Conservation (phyloP, 2,329 filamentous ascomycete genomes). For the Coniochaeta sp. region DNA sequence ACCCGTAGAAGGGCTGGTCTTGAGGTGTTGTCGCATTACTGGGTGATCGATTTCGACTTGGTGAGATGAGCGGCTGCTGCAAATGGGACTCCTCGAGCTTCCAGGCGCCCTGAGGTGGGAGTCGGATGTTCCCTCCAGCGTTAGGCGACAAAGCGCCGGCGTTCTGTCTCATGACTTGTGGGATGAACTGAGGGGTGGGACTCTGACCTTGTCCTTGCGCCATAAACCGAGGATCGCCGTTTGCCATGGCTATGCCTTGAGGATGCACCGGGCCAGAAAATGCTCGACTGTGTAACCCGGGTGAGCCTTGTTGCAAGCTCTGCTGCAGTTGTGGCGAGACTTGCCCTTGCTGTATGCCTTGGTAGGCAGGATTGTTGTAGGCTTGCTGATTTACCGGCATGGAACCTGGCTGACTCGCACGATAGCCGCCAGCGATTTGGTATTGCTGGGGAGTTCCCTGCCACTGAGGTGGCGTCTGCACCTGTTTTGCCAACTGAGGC, state of each 20-base stretch:
- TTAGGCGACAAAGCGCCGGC: constrained; percentile 32
- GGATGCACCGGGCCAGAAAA: background rate
- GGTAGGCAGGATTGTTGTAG: background rate
- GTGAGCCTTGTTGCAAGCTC: constrained; percentile 10
- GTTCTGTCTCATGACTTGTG: constrained; percentile 19
- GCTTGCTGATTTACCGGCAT: background rate
- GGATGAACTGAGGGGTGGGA: background rate
- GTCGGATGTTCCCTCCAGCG: constrained; percentile 13
- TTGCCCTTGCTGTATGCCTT: background rate
- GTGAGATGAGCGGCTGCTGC: constrained; percentile 37
- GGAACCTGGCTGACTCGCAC: background rate
- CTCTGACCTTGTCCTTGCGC: background rate
- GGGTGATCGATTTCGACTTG: constrained; percentile 27
- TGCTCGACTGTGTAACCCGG: background rate
- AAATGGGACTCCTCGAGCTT: constrained; percentile 48
- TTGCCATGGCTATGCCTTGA: background rate
- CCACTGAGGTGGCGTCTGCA: constrained; percentile 5
- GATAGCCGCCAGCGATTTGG: background rate
- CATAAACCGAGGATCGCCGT: background rate
- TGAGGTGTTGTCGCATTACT: constrained; percentile 14
- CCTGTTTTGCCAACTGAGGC: constrained; percentile 1
- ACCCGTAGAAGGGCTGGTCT: constrained; percentile 27
- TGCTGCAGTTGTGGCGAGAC: constrained; percentile 10
- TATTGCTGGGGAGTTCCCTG: constrained; percentile 4
- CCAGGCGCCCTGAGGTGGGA: constrained; percentile 34